These are phyloP conservation scores for Scytalidium sp. DNA, from an alignment of 2,329 filamentous ascomycete species.

Conservation along the genomic window DNA sequence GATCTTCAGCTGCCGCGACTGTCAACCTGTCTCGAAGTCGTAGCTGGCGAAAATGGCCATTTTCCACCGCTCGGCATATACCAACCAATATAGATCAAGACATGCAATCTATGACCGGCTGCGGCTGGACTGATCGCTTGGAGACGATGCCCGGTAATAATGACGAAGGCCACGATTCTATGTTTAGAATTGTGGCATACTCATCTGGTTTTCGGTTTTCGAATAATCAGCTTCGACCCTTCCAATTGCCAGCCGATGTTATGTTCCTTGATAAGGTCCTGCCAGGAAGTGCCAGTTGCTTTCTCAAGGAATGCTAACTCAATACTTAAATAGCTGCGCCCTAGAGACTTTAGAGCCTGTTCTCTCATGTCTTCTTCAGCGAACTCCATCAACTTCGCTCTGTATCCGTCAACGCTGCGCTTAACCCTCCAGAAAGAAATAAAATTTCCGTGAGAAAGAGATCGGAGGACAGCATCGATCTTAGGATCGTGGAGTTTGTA, in stretches of 20 bases:
- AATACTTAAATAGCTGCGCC: conserved; percentile 73
- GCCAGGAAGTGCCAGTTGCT: conserved; percentile 68
- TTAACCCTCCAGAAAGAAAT: conserved; percentile 71
- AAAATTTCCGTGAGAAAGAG: conserved; percentile 81
- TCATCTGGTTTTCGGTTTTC: conserved; percentile 50
- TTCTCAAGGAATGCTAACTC: conserved; percentile 68
- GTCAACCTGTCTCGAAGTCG: too few species aligned
- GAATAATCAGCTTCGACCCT: conserved; percentile 71
- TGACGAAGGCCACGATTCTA: too few species aligned
- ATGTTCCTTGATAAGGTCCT: conserved; percentile 61
- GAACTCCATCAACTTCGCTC: conserved; percentile 76
- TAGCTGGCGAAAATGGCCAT: too few species aligned
- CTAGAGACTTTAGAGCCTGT: conserved; percentile 83
- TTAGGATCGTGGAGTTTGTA: conserved; percentile 65
- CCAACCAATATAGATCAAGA: too few species aligned
- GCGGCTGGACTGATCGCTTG: too few species aligned
- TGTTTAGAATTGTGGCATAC: too few species aligned
- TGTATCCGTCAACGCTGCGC: conserved; percentile 74
- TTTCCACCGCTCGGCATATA: too few species aligned
- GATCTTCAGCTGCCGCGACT: too few species aligned
- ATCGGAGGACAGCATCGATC: conserved; percentile 64
- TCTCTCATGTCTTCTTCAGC: conserved; percentile 71
- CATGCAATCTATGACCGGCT: too few species aligned
- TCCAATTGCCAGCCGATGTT: conserved; percentile 84
- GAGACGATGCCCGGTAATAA: too few species aligned